Percentiles rank a stretch among this genome's conserved stretches.
These are phyloP conservation scores for Fragilariopsis cylindrus DNA, from an alignment of 108 stramenopile species.

Conservation along the genomic window DNA sequence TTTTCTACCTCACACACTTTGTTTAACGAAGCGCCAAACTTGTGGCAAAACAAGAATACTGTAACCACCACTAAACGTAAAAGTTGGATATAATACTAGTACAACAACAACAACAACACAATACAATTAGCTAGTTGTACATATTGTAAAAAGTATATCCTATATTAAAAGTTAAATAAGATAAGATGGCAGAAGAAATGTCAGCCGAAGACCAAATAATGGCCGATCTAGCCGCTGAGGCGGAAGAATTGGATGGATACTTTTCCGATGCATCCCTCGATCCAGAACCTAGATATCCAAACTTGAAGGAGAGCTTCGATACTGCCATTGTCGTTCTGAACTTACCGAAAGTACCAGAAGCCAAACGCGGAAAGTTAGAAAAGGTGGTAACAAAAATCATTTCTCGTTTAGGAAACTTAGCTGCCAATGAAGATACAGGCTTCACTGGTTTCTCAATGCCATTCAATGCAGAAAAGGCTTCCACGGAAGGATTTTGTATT, in stretches of 20 bases:
- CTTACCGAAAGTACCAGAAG: constrained; percentile 75
- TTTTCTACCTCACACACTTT: too few relatives aligned
- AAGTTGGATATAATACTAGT: too few relatives aligned
- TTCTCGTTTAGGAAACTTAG: constrained; percentile 64
- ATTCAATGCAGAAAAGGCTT: constrained; percentile 54
- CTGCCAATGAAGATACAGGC: constrained; percentile 45
- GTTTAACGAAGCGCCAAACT: too few relatives aligned
- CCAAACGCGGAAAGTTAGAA: constrained; percentile 78
- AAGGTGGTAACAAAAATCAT: constrained; percentile 77
- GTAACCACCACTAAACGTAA: too few relatives aligned
- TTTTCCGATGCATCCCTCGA: constrained; percentile 79
- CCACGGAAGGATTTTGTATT: constrained; percentile 89
- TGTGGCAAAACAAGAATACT: too few relatives aligned
- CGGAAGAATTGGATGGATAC: constrained; percentile 82
- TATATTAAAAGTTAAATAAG: too few relatives aligned
- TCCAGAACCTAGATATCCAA: constrained; percentile 74
- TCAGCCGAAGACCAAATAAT: constrained; percentile 1
- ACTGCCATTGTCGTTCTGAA: constrained; percentile 79
- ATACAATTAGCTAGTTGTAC: too few relatives aligned
- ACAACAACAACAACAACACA: too few relatives aligned
- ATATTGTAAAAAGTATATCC: too few relatives aligned
- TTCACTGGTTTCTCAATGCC: constrained; percentile 70
- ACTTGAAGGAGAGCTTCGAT: constrained; percentile 67
- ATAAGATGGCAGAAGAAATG: neutral
- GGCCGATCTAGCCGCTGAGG: constrained; percentile 61